Base-by-base conservation (phyloP, 2,329 filamentous ascomycete genomes). In the Nothopassalora personata region DNA sequence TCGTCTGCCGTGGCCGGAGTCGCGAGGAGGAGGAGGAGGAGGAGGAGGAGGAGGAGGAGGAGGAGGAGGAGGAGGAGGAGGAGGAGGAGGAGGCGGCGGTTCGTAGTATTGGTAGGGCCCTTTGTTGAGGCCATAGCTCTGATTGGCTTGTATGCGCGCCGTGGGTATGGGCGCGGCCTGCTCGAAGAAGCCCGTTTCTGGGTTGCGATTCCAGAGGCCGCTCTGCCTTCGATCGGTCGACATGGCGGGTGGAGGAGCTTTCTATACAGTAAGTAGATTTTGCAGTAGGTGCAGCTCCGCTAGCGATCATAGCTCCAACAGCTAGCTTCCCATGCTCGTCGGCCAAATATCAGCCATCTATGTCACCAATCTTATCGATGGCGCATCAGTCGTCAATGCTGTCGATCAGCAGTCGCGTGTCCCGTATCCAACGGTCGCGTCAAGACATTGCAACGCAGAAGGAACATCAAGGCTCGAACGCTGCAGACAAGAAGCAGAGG, bases 61-160 rank as follows among this genome's bases (percentile, higher is more conserved):
- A 33, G 4, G 36, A 33, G 39, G 58, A 6, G 64, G 19, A 5
- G 69, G 28, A 33, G 4, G 36, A 33, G 39, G 58, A 6, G 64
- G 19, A 5, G 69, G 28, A 33, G 4, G 36, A 33, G 39, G 58
- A 6, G 64, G 19, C 4, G 69, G 68, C 27, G 69, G 67, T 56
- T 68, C 60, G 59, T 72, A 72, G 64, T 72, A 70, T 34, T 67
- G 60, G 57, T 67, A 71, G 11, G 71, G 70, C 2, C 64, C 66
- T 56, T 56, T 50, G 15, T 49, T 49, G 9, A 49, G 13, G 39
- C 39, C 43, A 47, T 49, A 57, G 11, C 27, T 18, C 43, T 49
- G 43, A 43, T 49, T 23, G n/a, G 54, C 33, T 18, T 54, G 43
- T 39, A 62, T 60, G 15, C 58, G 60, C 9, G 62, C 56, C 30